Conservation (phyloP, 768 basidiomycete genomes). For the Lentinula boryana region DNA sequence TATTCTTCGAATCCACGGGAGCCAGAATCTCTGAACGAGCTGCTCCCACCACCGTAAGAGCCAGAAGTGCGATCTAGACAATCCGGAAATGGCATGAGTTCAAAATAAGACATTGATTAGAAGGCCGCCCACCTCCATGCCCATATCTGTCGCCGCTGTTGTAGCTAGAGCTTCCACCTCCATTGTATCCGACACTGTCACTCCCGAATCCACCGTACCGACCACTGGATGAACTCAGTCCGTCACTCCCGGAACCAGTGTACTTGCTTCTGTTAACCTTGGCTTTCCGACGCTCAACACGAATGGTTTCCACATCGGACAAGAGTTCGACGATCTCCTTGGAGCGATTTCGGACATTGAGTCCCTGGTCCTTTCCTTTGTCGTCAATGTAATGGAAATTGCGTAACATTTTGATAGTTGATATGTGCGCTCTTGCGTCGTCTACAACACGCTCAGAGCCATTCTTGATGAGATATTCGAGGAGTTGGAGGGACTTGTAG, state of each 20-base stretch:
- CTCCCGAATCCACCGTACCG: slow-evolving; percentile 43
- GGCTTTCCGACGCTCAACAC: slow-evolving; percentile 85
- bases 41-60: slow-evolving; percentile 26
- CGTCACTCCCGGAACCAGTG: slow-evolving; percentile 79
- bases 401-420: slow-evolving; percentile 94
- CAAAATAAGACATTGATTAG: background rate
- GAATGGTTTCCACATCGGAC: slow-evolving; percentile 85
- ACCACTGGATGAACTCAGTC: slow-evolving; percentile 55
- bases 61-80: slow-evolving; percentile 6
- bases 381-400: slow-evolving; percentile 99
- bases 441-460: slow-evolving; percentile 98
- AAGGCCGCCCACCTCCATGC: slow-evolving; percentile 12
- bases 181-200: slow-evolving; percentile 31
- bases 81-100: background rate
- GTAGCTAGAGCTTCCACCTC: slow-evolving; percentile 39
- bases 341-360: slow-evolving; percentile 95
- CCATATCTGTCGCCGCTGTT: slow-evolving; percentile 23
- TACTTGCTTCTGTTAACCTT: slow-evolving; percentile 90
- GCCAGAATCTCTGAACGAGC: slow-evolving; percentile 53
- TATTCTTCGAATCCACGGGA: slow-evolving; percentile 84
- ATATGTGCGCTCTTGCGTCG: slow-evolving; percentile 90
- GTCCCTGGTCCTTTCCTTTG: slow-evolving; percentile 96
- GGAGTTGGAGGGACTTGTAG: slow-evolving; percentile 94
- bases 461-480: slow-evolving; percentile 95
- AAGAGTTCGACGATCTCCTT: slow-evolving; percentile 91